Conservation (phyloP, 1,284 basidiomycete species). For the Laetiporus sulphureus region DNA sequence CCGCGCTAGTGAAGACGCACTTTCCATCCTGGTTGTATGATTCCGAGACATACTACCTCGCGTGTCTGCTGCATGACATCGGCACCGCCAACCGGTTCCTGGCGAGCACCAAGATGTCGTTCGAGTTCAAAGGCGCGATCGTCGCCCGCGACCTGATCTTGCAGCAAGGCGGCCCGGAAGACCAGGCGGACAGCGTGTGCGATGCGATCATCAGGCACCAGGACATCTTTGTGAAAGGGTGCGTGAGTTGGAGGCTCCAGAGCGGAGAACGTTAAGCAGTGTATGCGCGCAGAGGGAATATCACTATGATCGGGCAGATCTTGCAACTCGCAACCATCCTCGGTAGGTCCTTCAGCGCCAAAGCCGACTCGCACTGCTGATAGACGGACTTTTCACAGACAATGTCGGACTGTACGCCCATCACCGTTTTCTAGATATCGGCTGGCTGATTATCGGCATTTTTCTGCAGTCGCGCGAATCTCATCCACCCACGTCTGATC, state of each 20-base stretch:
- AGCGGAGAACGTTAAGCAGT: too few species aligned
- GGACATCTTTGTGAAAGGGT: conserved; percentile 51
- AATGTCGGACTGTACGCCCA: conserved; percentile 39
- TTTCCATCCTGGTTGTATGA: conserved; percentile 42
- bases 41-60: conserved; percentile 45
- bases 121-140: conserved; percentile 55
- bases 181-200: conserved; percentile 49
- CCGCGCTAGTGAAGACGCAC: conserved; percentile 40
- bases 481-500: conserved; percentile 38
- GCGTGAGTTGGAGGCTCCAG: too few species aligned
- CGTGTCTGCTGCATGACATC: conserved; percentile 51
- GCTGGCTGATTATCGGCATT: not conserved
- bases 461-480: conserved; percentile 34
- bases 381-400: conserved; percentile 20
- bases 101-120: conserved; percentile 47
- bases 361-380: not conserved
- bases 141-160: conserved; percentile 46
- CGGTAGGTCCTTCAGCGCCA: conserved; percentile 21
- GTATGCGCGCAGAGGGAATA: conserved; percentile 38
- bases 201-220: conserved; percentile 56
- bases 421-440: not conserved
- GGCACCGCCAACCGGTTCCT: conserved; percentile 45
- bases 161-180: conserved; percentile 35
- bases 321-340: conserved; percentile 48
- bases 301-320: conserved; percentile 46